Evolutionary conservation across 1,139 yeast genomes (phyloP).

Genomic region (Suhomyces coccinellae): DNA sequence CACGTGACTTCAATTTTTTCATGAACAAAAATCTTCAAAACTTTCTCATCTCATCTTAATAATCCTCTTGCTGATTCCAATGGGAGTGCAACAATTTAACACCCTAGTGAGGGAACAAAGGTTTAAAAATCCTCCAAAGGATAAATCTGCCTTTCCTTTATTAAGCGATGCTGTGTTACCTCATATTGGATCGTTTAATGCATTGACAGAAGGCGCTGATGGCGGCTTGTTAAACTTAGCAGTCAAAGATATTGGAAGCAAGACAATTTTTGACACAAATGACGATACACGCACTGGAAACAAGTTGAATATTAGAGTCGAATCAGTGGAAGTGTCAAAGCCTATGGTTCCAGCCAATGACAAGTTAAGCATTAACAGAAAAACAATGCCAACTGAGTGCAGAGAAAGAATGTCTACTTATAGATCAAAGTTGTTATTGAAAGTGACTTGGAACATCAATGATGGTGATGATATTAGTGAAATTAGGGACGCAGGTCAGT

Average conservation of each 20-base stretch:
- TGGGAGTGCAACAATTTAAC: slow-evolving; percentile 61
- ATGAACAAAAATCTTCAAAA: slow-evolving; percentile 10
- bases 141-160: slow-evolving; percentile 77
- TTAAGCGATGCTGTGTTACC: slow-evolving; percentile 89
- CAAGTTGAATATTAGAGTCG: slow-evolving; percentile 76
- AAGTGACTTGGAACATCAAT: slow-evolving; percentile 82
- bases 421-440: slow-evolving; percentile 71
- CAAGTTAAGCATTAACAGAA: slow-evolving; percentile 76
- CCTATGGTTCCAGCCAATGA: slow-evolving; percentile 77
- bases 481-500: slow-evolving; percentile 85
- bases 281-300: slow-evolving; percentile 74
- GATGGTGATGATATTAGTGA: slow-evolving; percentile 81
- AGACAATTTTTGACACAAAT: slow-evolving; percentile 79
- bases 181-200: slow-evolving; percentile 95
- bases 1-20: slow-evolving; percentile 15
- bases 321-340: slow-evolving; percentile 80
- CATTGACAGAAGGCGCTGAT: slow-evolving; percentile 81
- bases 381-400: slow-evolving; percentile 83
- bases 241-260: slow-evolving; percentile 84
- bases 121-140: slow-evolving; percentile 87
- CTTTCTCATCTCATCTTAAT: slow-evolving; percentile 3
- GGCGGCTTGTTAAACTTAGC: slow-evolving; percentile 86
- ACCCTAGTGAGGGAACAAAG: slow-evolving; percentile 87
- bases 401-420: slow-evolving; percentile 86
- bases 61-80: slow-evolving; percentile 11